Conservation (phyloP, 176 grass and related monocot genomes). For the Paspalum notatum region DNA sequence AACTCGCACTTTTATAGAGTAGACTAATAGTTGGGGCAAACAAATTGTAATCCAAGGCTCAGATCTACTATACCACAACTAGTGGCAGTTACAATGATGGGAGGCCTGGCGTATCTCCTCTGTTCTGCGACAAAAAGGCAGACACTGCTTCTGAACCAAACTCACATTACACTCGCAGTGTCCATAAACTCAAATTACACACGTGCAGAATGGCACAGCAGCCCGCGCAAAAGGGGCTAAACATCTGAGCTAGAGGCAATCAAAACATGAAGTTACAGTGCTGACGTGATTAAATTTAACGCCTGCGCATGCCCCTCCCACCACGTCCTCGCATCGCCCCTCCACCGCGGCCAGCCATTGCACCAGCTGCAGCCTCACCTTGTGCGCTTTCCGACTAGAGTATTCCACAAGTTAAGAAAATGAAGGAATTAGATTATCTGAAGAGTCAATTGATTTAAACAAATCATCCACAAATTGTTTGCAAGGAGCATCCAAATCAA, state of each 20-base stretch:
- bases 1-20: rapidly evolving
- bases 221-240: neutral
- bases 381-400: slow-evolving; percentile 88
- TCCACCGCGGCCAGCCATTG: slow-evolving; percentile 80
- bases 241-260: neutral
- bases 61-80: slow-evolving; percentile 11
- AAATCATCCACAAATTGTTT: neutral
- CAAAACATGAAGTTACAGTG: neutral
- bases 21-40: neutral
- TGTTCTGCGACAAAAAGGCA: neutral
- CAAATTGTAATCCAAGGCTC: neutral
- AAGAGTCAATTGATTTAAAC: neutral
- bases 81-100: neutral
- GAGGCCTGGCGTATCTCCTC: neutral
- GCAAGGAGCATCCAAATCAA: neutral
- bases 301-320: slow-evolving; percentile 90
- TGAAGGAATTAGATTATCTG: neutral
- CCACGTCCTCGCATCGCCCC: slow-evolving; percentile 78
- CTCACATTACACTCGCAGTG: neutral
- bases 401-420: neutral
- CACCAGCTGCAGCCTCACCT: slow-evolving; percentile 85
- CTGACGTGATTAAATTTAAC: slow-evolving; percentile 23
- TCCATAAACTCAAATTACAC: neutral
- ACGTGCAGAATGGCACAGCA: neutral
- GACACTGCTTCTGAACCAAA: neutral